These are phyloP conservation scores for Phytophthora vignae DNA, from an alignment of 352 stramenopile species.

Conservation along the genomic window DNA sequence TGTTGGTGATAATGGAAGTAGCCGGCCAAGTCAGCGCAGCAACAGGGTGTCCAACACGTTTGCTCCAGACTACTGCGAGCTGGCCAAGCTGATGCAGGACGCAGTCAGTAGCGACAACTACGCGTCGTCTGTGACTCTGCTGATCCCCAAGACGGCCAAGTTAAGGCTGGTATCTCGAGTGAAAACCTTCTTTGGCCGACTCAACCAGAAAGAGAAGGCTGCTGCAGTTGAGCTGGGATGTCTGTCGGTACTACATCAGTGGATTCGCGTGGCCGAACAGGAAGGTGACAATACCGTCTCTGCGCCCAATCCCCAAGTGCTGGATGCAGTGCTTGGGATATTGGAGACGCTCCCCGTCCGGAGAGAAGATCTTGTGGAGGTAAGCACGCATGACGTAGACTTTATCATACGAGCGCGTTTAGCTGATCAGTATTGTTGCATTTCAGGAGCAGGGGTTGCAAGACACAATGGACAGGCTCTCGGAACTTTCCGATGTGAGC, in stretches of 20 bases:
- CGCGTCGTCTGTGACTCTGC: slow-evolving; percentile 73
- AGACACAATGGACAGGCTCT: slow-evolving; percentile 42
- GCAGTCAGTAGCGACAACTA: slow-evolving; percentile 80
- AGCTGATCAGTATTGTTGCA: neutral
- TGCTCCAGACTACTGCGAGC: slow-evolving; percentile 57
- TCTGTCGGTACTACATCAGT: slow-evolving; percentile 63
- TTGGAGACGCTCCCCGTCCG: slow-evolving; percentile 67
- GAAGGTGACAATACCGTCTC: slow-evolving; percentile 9
- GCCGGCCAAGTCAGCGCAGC: slow-evolving; percentile 19
- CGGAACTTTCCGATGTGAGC: slow-evolving; percentile 37
- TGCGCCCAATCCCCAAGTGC: slow-evolving; percentile 66
- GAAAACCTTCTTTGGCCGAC: slow-evolving; percentile 74
- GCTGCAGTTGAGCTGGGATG: slow-evolving; percentile 69
- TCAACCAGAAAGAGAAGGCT: slow-evolving; percentile 63
- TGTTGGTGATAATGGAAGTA: slow-evolving; percentile 13
- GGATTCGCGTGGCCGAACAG: slow-evolving; percentile 47
- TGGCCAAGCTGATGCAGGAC: slow-evolving; percentile 75
- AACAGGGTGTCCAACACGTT: slow-evolving; percentile 54
- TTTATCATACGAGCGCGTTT: neutral
- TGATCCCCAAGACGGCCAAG: slow-evolving; percentile 81
- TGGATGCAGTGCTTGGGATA: slow-evolving; percentile 63
- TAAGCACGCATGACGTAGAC: slow-evolving; percentile 24
- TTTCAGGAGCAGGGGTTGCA: slow-evolving; percentile 49
- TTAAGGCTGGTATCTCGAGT: slow-evolving; percentile 73
- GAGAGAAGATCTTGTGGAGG: slow-evolving; percentile 72